Percentiles rank a stretch among this genome's conserved stretches.
phyloP scores from a whole-genome alignment of 371 early-diverging fungal species.

The Rhizopus microsporus region DNA sequence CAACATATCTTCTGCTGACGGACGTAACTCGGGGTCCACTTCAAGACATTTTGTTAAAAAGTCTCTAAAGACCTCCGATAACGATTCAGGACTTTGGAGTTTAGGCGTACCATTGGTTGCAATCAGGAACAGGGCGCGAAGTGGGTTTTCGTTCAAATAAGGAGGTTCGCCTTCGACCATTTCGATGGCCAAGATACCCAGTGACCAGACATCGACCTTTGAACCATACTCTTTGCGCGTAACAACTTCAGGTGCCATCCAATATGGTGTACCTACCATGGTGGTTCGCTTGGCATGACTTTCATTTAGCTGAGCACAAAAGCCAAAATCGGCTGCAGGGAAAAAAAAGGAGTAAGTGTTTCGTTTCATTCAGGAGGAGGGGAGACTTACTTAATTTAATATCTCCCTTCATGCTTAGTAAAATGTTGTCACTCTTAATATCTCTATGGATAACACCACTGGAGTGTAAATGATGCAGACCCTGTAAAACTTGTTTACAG shows the following conservation, averaged over 20 bases:
- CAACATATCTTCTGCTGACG: constrained; percentile 27
- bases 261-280: constrained; percentile 82
- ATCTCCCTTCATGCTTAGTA: constrained; percentile 70
- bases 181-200: constrained; percentile 87
- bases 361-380: not conserved
- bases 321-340: constrained; percentile 74
- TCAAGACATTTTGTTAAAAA: constrained; percentile 68
- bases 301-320: constrained; percentile 78
- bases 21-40: constrained; percentile 56
- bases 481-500: constrained; percentile 59
- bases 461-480: constrained; percentile 62
- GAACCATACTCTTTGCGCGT: constrained; percentile 80
- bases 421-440: constrained; percentile 87
- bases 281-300: constrained; percentile 66
- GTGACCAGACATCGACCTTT: constrained; percentile 88
- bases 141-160: constrained; percentile 77
- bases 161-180: constrained; percentile 82
- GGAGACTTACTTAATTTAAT: constrained; percentile 66
- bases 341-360: not conserved
- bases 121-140: constrained; percentile 79
- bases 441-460: constrained; percentile 88
- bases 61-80: constrained; percentile 64
- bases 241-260: constrained; percentile 90
- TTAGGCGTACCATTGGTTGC: constrained; percentile 84
- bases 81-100: constrained; percentile 68